Conservation (phyloP, 2,329 filamentous ascomycete species). For the Plenodomus lindquistii region DNA sequence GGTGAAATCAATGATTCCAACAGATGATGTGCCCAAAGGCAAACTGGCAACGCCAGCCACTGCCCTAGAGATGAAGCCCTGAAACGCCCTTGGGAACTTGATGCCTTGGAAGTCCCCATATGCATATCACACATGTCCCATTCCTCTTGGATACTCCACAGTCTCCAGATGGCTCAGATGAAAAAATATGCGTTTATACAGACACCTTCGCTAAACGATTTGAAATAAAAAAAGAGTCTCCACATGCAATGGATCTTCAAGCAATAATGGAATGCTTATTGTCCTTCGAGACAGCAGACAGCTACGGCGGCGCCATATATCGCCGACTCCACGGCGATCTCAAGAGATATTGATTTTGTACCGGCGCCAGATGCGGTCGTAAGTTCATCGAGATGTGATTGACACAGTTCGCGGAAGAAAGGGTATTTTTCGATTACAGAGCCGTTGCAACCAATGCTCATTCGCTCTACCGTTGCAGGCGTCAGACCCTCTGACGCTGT, state of each 20-base stretch:
- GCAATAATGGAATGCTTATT: conserved; percentile 6
- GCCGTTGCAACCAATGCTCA: conserved; percentile 73
- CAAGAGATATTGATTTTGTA: conserved; percentile 60
- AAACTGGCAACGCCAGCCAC: too few species aligned
- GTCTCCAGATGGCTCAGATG: background rate
- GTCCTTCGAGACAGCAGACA: conserved; percentile 44
- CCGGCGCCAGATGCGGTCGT: conserved; percentile 46
- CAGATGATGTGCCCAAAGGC: too few species aligned
- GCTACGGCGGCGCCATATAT: conserved; percentile 76
- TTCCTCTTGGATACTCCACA: conserved; percentile 3
- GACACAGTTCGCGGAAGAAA: conserved; percentile 64
- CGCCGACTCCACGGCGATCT: conserved; percentile 73
- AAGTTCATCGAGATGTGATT: conserved; percentile 66
- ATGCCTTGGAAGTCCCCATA: conserved; percentile 12
- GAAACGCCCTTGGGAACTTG: background rate
- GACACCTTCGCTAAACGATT: conserved; percentile 14
- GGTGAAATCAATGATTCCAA: too few species aligned
- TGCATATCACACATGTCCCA: conserved; percentile 6
- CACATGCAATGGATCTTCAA: background rate
- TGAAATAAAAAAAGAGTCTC: conserved; percentile 3
- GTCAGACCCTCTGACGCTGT: conserved; percentile 53
- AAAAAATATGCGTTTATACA: conserved; percentile 2
- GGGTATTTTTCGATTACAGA: conserved; percentile 81
- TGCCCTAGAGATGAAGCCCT: too few species aligned
- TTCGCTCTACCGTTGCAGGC: conserved; percentile 39